These are phyloP conservation scores for Acorus gramineus DNA, from an alignment of 106 monocot species.

Conservation along the genomic window DNA sequence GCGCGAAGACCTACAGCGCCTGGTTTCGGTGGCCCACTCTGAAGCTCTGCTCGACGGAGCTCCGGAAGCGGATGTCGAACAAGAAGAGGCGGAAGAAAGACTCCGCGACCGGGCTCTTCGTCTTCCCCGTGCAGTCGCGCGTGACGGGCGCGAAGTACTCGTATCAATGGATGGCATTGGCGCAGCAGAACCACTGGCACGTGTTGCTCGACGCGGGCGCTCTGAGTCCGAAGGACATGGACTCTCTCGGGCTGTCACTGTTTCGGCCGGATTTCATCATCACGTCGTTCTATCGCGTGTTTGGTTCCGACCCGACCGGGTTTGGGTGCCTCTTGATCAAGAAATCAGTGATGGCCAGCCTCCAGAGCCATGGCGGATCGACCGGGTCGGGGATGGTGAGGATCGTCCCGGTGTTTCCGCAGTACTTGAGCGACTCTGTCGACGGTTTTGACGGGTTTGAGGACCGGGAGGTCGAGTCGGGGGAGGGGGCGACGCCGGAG, in stretches of 20 bases:
- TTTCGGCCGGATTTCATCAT: neutral
- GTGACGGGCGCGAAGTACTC: slow-evolving; percentile 2
- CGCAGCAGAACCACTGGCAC: neutral
- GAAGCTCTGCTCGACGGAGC: no score
- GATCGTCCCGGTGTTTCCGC: slow-evolving; percentile 1
- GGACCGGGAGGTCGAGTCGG: neutral
- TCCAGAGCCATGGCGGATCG: no score
- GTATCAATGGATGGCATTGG: slow-evolving; percentile 4
- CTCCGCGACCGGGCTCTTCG: neutral
- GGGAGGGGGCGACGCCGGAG: neutral
- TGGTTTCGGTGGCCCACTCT: no score
- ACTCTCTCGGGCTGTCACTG: no score
- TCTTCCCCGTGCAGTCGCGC: neutral
- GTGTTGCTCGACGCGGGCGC: no score
- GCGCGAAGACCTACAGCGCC: no score
- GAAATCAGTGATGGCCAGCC: neutral
- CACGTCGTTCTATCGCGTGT: no score
- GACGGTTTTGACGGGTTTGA: neutral
- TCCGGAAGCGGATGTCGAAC: no score
- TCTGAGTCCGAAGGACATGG: no score
- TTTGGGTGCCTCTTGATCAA: neutral
- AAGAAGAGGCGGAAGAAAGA: neutral
- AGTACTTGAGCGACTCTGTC: neutral
- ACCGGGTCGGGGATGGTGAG: slow-evolving; percentile 3
- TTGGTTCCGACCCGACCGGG: neutral